Percentiles rank a stretch among this genome's conserved stretches.
phyloP scores from a whole-genome alignment of 2,329 filamentous ascomycete genomes.

The Chaetothyriales sp. region DNA sequence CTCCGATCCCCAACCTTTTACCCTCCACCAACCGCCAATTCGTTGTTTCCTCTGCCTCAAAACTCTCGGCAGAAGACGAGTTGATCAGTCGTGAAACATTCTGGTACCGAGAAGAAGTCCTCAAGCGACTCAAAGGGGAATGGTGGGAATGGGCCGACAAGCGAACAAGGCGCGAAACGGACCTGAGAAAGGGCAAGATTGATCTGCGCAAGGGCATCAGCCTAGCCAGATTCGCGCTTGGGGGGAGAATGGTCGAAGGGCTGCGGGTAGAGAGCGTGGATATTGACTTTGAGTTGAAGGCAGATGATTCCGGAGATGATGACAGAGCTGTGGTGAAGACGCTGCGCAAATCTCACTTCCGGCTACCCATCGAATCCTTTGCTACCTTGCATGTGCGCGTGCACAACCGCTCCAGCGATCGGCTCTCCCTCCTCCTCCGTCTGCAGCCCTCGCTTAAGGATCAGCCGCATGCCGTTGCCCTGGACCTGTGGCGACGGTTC shows the following conservation, averaged over 20 bases:
- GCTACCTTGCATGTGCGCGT: conserved; percentile 56
- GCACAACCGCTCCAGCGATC: conserved; percentile 55
- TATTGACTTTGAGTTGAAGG: conserved; percentile 37
- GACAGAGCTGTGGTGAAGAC: conserved; percentile 22
- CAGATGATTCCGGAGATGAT: conserved; percentile 5
- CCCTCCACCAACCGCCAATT: conserved; percentile 71
- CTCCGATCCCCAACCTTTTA: conserved; percentile 57
- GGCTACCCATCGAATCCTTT: conserved; percentile 46
- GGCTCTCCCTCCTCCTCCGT: conserved; percentile 59
- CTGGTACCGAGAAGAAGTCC: conserved; percentile 75
- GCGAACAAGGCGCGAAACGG: conserved; percentile 26
- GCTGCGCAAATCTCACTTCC: conserved; percentile 34
- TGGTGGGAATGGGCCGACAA: conserved; percentile 45
- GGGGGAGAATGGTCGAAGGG: conserved; percentile 66
- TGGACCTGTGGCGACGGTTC: conserved; percentile 71
- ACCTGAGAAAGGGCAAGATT: conserved; percentile 50
- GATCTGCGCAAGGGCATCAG: conserved; percentile 60
- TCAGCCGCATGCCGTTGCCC: conserved; percentile 55
- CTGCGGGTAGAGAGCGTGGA: conserved; percentile 69
- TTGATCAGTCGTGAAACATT: conserved; percentile 67
- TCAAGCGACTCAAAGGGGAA: conserved; percentile 54
- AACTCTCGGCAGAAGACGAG: conserved; percentile 67
- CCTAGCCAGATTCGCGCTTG: conserved; percentile 31
- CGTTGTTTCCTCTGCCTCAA: conserved; percentile 61
- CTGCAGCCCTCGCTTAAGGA: conserved; percentile 65